Percentiles rank a stretch among this genome's conserved stretches.
Evolutionary conservation across 1,284 basidiomycete species (phyloP).

Genomic region (Pseudozyma sp.): DNA sequence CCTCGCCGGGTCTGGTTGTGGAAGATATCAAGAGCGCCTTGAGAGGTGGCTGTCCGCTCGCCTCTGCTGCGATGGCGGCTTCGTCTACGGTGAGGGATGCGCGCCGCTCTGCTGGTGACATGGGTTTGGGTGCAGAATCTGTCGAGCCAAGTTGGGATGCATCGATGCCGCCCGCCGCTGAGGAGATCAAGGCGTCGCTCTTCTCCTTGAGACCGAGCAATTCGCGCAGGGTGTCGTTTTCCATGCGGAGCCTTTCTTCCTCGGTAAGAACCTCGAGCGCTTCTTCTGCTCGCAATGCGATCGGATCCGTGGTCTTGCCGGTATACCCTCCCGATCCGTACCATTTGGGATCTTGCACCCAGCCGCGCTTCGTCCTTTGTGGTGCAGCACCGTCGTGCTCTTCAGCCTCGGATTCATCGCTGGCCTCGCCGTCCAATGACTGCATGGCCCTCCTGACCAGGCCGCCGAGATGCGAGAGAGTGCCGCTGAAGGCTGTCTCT

Average conservation of each 20-base stretch:
- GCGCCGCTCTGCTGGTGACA: slow-evolving; percentile 30
- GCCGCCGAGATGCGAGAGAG: slow-evolving; percentile 52
- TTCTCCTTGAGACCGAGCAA: slow-evolving; percentile 56
- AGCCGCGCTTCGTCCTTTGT: slow-evolving; percentile 33
- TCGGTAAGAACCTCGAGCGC: slow-evolving; percentile 61
- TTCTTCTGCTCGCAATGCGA: slow-evolving; percentile 40
- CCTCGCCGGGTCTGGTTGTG: slow-evolving; percentile 34
- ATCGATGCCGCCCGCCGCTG: not conserved
- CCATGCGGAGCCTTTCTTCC: slow-evolving; percentile 58
- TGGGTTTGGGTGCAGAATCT: slow-evolving; percentile 10
- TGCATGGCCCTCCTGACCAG: slow-evolving; percentile 59
- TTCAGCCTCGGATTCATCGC: slow-evolving; percentile 22
- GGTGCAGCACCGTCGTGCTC: slow-evolving; percentile 9
- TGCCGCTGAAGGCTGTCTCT: slow-evolving; percentile 50
- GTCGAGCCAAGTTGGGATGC: not conserved
- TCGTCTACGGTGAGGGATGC: slow-evolving; percentile 47
- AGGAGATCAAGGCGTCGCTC: slow-evolving; percentile 35
- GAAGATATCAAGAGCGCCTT: slow-evolving; percentile 40
- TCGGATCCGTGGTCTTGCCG: slow-evolving; percentile 54
- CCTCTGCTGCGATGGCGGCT: slow-evolving; percentile 48
- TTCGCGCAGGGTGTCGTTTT: slow-evolving; percentile 64
- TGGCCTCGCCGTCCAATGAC: slow-evolving; percentile 54
- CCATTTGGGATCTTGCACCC: slow-evolving; percentile 54
- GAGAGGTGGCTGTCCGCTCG: slow-evolving; percentile 40
- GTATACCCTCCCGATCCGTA: slow-evolving; percentile 64